Evolutionary conservation across 1,284 basidiomycete genomes (phyloP).

Genomic region (Ustilago hordei): DNA sequence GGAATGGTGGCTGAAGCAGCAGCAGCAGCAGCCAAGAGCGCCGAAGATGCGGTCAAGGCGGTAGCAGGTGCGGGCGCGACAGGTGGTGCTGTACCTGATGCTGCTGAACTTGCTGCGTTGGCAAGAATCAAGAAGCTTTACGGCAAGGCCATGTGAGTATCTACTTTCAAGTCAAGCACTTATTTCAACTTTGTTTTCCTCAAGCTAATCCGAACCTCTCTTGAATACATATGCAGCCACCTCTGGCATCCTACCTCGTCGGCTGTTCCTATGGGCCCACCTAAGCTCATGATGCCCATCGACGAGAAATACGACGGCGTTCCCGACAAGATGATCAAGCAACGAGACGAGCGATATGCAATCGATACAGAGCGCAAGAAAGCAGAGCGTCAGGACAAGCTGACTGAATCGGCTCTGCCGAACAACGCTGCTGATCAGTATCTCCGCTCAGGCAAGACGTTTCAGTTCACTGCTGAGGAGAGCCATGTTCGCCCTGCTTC

Average conservation of each 20-base stretch:
- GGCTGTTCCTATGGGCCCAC: constrained; percentile 32
- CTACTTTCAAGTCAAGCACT: background rate
- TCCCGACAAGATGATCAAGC: constrained; percentile 14
- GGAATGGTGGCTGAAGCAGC: constrained; percentile 18
- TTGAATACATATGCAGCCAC: constrained; percentile 12
- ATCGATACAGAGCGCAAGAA: constrained; percentile 39
- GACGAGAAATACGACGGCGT: constrained; percentile 26
- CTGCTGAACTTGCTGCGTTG: constrained; percentile 31
- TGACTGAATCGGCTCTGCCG: constrained; percentile 24
- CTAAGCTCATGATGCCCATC: constrained; percentile 48
- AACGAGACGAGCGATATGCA: constrained; percentile 25
- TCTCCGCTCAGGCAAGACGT: constrained; percentile 21
- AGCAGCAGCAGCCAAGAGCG: constrained; percentile 20
- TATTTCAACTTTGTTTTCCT: background rate
- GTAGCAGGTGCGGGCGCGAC: constrained; percentile 14
- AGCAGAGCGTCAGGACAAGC: constrained; percentile 21
- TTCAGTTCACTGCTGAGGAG: constrained; percentile 31
- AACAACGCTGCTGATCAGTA: constrained; percentile 40
- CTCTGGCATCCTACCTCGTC: constrained; percentile 28
- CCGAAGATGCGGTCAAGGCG: constrained; percentile 18
- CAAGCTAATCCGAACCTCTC: background rate
- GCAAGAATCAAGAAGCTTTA: constrained; percentile 37
- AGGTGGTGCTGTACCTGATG: constrained; percentile 44
- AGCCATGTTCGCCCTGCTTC: constrained; percentile 16
- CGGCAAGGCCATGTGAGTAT: constrained; percentile 35